phyloP scores from a whole-genome alignment of 2,329 filamentous ascomycete species.

The Colletotrichum falcatum region DNA sequence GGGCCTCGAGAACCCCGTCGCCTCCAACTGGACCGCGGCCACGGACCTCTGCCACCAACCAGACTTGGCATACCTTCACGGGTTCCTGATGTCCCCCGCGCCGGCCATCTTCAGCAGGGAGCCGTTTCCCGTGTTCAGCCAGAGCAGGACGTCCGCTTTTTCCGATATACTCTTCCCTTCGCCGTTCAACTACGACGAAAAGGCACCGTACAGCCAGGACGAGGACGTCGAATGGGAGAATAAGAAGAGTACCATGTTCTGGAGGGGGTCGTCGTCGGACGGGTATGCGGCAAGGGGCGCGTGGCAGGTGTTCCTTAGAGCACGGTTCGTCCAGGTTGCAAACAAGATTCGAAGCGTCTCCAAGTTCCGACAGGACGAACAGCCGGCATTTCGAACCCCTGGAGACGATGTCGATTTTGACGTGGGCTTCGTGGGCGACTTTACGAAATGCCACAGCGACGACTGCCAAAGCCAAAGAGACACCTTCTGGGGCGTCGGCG shows the following conservation, averaged over 20 bases:
- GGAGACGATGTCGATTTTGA: slow-evolving; percentile 43
- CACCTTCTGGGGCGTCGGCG: slow-evolving; percentile 49
- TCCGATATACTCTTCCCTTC: slow-evolving; percentile 62
- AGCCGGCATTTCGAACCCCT: background rate
- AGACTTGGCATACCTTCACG: slow-evolving; percentile 61
- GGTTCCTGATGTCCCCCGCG: slow-evolving; percentile 60
- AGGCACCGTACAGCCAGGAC: slow-evolving; percentile 53
- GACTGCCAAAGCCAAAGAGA: slow-evolving; percentile 49
- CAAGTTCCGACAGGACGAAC: slow-evolving; percentile 32
- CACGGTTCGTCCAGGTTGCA: slow-evolving; percentile 68
- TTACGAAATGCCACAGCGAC: slow-evolving; percentile 48
- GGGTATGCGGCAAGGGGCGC: slow-evolving; percentile 61
- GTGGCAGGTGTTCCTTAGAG: slow-evolving; percentile 70
- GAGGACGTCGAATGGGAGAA: slow-evolving; percentile 58
- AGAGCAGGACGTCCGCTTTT: slow-evolving; percentile 66
- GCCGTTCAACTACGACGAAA: slow-evolving; percentile 51
- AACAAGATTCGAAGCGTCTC: slow-evolving; percentile 48
- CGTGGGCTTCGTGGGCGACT: slow-evolving; percentile 55
- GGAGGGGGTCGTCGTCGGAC: slow-evolving; percentile 66
- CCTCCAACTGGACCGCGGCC: slow-evolving; percentile 48
- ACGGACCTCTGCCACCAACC: slow-evolving; percentile 63
- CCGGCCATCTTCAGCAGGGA: slow-evolving; percentile 46
- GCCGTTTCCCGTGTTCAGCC: slow-evolving; percentile 67
- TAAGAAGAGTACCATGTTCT: slow-evolving; percentile 63
- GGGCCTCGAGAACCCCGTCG: slow-evolving; percentile 49